Conservation (phyloP, 441 rosid genomes). For the Pelargonium fulgidum region DNA sequence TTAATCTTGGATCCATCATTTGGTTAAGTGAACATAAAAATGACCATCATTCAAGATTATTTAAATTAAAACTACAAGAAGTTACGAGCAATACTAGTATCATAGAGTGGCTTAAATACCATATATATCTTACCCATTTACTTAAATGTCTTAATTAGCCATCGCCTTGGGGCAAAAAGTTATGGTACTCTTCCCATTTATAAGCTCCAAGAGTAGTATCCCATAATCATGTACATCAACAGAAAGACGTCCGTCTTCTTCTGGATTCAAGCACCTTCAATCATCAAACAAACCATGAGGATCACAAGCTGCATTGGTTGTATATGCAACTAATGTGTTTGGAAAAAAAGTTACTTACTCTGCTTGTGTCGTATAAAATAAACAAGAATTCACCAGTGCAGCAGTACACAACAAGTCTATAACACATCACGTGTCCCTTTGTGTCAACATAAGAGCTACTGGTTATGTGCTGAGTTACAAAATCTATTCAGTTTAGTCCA, state of each 20-base stretch:
- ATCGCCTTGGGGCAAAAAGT: constrained; percentile 14
- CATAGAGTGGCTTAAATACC: too few species aligned
- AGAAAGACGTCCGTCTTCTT: constrained; percentile 23
- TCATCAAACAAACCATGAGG: neutral
- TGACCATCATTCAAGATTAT: neutral
- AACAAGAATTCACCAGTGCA: too few species aligned
- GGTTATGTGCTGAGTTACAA: too few species aligned
- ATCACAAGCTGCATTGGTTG: neutral
- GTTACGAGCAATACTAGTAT: neutral
- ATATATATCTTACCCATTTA: constrained; percentile 36
- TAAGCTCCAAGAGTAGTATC: constrained; percentile 37
- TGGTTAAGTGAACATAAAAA: constrained; percentile 9
- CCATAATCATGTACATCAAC: constrained; percentile 38
- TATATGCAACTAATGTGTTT: too few species aligned
- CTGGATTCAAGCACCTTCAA: constrained; percentile 22
- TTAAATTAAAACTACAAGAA: neutral
- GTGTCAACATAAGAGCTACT: too few species aligned
- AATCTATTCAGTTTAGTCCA: too few species aligned
- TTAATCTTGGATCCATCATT: constrained; percentile 33
- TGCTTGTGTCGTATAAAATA: too few species aligned
- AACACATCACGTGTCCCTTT: too few species aligned
- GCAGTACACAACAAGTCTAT: too few species aligned
- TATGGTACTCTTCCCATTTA: constrained; percentile 34
- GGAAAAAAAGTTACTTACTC: constrained; percentile 38
- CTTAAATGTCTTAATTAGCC: constrained; percentile 26